Evolutionary conservation across 2,329 filamentous ascomycete genomes (phyloP), one percentile per base, ranked within the genome.

Genomic region (Hypoxylon sp.): DNA sequence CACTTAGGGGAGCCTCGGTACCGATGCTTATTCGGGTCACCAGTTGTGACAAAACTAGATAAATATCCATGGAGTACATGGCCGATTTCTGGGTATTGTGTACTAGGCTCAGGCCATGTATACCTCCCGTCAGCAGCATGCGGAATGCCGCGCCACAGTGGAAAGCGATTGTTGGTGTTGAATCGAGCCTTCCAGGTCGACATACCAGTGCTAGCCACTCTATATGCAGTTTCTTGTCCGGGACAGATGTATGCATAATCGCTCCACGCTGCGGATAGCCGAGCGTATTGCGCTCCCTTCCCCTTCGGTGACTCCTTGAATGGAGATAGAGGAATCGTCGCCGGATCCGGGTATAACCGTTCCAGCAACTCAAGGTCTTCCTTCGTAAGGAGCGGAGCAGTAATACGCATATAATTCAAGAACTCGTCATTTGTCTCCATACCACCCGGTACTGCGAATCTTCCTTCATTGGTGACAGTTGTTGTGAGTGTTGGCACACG

Each of bases 241-340:
- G 82, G 78, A 19, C 82, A 84, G 15, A 82, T 80, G 63, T 84
- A 84, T 31, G 79, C 81, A 54, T 81, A 83, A 69, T 84, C 83
- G 13, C 79, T 79, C 78, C 79, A 81, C 0, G 84, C 81, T 0
- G 82, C 82, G 0, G 80, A 77, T 3, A 85, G 55, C 2, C 84
- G 80, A 39, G 83, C 74, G 60, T 81, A 85, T 67, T 85, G 83
- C 0, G 79, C 81, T 19, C 80, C 81, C n/a, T 82, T 80, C 13
- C 80, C 81, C 17, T 82, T 80, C 13, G 80, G 81, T 0, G 79
- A 80, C 32, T 77, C 70, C 19, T 75, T 74, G 42, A 77, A 81
- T 0, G 78, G 79, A 39, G 83, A 79, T 67, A 79, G 59, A 53
- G 76, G 3, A 31, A 79, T 54, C 0, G 72, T 74, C 2, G 70